Evolutionary conservation across 2,329 filamentous ascomycete species (phyloP).

Genomic region (Diaporthe batatas): DNA sequence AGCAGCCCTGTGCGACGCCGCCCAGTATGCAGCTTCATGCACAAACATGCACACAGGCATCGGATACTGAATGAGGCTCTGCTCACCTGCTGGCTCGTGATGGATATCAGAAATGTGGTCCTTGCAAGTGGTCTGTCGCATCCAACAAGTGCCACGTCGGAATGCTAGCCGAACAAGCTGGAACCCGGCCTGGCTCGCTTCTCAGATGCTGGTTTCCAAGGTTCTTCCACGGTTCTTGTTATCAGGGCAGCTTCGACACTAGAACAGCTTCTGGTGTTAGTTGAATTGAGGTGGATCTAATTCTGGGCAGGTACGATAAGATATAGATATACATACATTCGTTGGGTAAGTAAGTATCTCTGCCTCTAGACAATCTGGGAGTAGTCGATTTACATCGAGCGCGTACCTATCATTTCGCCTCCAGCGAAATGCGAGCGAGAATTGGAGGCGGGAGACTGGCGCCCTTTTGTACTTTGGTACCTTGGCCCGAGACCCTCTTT

Average conservation of each 20-base stretch:
- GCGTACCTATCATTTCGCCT: not conserved
- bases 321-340: not conserved
- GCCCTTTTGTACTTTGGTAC: slow-evolving; percentile 30
- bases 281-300: not conserved
- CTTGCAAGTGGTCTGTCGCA: not conserved
- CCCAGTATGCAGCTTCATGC: not conserved
- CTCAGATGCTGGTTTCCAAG: not conserved
- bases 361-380: not conserved
- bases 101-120: not conserved
- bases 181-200: not conserved
- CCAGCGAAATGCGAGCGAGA: not conserved
- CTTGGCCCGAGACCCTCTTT: slow-evolving; percentile 15
- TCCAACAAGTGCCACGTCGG: slow-evolving; percentile 3
- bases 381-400: not conserved
- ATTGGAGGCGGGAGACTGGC: slow-evolving; percentile 28
- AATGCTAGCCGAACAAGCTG: slow-evolving; percentile 24
- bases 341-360: not conserved
- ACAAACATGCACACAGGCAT: not conserved
- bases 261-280: not conserved
- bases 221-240: not conserved
- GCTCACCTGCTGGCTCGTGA: slow-evolving; percentile 18
- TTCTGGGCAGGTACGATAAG: not conserved
- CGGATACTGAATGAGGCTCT: not conserved
- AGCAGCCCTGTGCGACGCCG: not conserved
- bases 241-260: not conserved